Conservation (phyloP, 2,329 filamentous ascomycete genomes). For the Aureobasidium subglaciale region DNA sequence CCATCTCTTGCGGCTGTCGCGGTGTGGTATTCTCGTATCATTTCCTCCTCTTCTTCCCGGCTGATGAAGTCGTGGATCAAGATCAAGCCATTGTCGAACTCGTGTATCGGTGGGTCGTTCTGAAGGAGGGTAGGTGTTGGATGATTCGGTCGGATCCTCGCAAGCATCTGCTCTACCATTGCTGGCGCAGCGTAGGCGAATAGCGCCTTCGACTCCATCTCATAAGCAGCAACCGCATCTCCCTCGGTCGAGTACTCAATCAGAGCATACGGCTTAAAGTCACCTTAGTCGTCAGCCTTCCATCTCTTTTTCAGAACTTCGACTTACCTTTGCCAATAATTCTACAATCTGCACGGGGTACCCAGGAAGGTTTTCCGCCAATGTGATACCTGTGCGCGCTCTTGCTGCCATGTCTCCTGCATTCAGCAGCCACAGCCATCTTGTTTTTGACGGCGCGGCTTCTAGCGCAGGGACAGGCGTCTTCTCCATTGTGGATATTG, state of each 20-base stretch:
- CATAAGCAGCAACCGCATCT: not conserved
- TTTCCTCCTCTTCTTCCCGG: constrained; percentile 12
- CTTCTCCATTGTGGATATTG: constrained; percentile 8
- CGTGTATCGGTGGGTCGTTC: not conserved
- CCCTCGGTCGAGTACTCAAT: constrained; percentile 2
- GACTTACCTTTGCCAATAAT: constrained; percentile 4
- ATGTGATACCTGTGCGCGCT: not conserved
- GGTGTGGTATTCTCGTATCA: constrained; percentile 10
- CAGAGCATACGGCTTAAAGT: constrained; percentile 6
- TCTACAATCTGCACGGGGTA: constrained; percentile 4
- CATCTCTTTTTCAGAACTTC: not conserved
- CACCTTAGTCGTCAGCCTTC: constrained; percentile 3
- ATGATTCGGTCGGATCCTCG: not conserved
- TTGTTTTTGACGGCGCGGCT: not conserved
- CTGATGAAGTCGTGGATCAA: constrained; percentile 12
- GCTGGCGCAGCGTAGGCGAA: not conserved
- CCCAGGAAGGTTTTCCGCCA: not conserved
- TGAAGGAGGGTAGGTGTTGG: not conserved
- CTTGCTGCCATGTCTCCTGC: constrained; percentile 10
- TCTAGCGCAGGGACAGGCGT: not conserved
- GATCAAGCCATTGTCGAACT: constrained; percentile 7
- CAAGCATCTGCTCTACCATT: not conserved
- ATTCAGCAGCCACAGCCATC: constrained; percentile 11
- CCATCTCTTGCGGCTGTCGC: not conserved
- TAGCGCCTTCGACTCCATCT: not conserved